phyloP scores from a whole-genome alignment of 768 basidiomycete genomes.

The Phlebiopsis flavidoalba region DNA sequence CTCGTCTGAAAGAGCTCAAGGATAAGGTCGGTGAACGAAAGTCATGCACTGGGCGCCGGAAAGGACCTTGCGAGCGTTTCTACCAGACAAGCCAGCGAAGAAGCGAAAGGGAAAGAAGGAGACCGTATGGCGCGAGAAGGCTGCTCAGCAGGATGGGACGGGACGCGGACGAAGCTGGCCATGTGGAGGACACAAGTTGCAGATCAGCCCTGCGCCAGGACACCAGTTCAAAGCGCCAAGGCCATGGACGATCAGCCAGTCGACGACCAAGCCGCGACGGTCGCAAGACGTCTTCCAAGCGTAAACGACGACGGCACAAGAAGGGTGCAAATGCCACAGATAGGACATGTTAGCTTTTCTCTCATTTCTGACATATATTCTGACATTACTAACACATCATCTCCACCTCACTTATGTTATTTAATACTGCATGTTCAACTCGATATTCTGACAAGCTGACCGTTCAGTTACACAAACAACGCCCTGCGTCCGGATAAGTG shows the following conservation, averaged over 20 bases:
- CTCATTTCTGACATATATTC: too few species aligned
- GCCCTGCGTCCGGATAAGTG: not conserved
- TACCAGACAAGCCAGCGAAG: conserved; percentile 35
- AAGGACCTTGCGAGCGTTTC: conserved; percentile 16
- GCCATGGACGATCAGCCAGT: conserved; percentile 18
- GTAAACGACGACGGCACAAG: conserved; percentile 38
- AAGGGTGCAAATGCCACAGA: conserved; percentile 15
- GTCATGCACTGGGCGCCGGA: conserved; percentile 14
- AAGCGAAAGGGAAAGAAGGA: conserved; percentile 40
- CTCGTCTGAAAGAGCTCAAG: conserved; percentile 72
- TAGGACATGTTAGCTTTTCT: not conserved
- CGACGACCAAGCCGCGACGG: conserved; percentile 6
- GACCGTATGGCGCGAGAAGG: conserved; percentile 18
- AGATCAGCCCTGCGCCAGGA: not conserved
- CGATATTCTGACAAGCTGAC: too few species aligned
- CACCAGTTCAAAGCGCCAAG: conserved; percentile 23
- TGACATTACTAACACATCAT: too few species aligned
- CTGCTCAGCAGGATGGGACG: conserved; percentile 6
- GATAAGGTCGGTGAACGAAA: conserved; percentile 46
- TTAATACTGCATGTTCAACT: too few species aligned
- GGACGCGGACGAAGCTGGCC: conserved; percentile 11
- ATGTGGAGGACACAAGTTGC: conserved; percentile 22
- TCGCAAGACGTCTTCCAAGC: conserved; percentile 29
- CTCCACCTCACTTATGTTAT: too few species aligned
- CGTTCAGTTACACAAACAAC: not conserved